Base-by-base conservation (phyloP, 306 rosid species). In the Fragaria iinumae region DNA sequence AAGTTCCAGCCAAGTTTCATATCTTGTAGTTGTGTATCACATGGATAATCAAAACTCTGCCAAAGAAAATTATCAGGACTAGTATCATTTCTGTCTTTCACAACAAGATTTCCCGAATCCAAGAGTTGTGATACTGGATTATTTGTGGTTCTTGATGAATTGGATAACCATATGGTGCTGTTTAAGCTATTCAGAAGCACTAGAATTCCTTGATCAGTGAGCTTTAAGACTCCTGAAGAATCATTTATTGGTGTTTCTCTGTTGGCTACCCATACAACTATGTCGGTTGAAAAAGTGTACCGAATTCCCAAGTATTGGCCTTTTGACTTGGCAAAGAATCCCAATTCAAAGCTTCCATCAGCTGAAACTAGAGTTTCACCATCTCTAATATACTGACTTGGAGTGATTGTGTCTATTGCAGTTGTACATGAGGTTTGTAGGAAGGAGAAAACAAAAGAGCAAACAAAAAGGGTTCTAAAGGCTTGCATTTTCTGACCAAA, bases 1-100 rank as follows among this genome's bases (percentile, higher is more conserved):
- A 76, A 69, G 78, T 87, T 80, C 88, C 85, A 85, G 8, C 91
- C 91, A 2, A 80, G 2, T 48, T 53, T 73, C 88, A 85, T 23
- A 1, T 27, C 49, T 12, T 74, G 66, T 38, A 83, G 11, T 27
- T 53, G 16, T 38, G 65, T 8, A 29, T 85, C 11, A 20, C 80
- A 18, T 10, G 89, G 87, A 16, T 82, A 16, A 16, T 80, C 39
- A 75, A 82, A 78, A 73, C 90, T 88, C 71, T 80, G 76, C 90
- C 92, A 88, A 39, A 80, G 8, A 14, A 27, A 52, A 18, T 12
- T 34, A 32, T 36, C 76, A 55, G 76, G 64, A 48, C n/a, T 52
- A 10, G 65, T n/a, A 18, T 52, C 52, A 3, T 72, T 55, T 13
- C 16, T 66, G 56, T 77, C 85, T 47, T 20, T 43, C 81, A 88